Evolutionary conservation across 2,329 filamentous ascomycete species (phyloP), one percentile per base, ranked within the genome.

Genomic region (Pyricularia sp.): DNA sequence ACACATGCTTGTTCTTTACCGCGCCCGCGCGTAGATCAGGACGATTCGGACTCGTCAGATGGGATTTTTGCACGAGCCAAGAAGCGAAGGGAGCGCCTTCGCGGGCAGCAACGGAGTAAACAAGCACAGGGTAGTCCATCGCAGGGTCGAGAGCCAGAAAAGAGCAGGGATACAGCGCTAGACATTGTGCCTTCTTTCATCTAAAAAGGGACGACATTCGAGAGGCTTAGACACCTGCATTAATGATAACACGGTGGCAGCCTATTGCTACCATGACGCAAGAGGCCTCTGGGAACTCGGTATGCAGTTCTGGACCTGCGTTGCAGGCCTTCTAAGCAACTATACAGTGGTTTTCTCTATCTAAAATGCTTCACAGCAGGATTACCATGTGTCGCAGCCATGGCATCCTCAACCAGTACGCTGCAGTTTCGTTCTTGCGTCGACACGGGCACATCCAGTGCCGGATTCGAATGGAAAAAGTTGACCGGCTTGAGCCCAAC

Each of bases 401-500:
- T 76, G n/a, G 22, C 28, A 40, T 60, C 60, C 19, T 44, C 53
- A 13, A 65, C 62, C n/a, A 66, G 28, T 1, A 67, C 63, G 16
- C 63, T 65, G 49, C 66, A 61, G 65, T 67, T 68, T 10, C 28
- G 30, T 4, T 61, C 35, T 66, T 68, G 67, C 30, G 12, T 65
- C n/a, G 62, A 63, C 60, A 59, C 40, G 2, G 64, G 59, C n/a
- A 68, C 67, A 9, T 68, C 67, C 13, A 66, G 40, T 1, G 66
- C 63, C 19, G 67, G 67, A 28, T 68, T 67, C 24, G 26, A n/a
- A 0, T 33, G 35, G 33, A 68, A 66, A 44, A 68, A 68, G 35
- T 66, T 65, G 35, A 62, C 61, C 0, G 67, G 66, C 63, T 66
- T 65, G 19, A 68, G 62, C 6, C 59, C 59, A 1, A 68, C 64